A percentile compares a stretch with the other conserved stretches of the same genome.
These are phyloP conservation scores for Borealophlyctis nickersoniae DNA, from an alignment of 192 early-diverging fungal species.

Conservation along the genomic window DNA sequence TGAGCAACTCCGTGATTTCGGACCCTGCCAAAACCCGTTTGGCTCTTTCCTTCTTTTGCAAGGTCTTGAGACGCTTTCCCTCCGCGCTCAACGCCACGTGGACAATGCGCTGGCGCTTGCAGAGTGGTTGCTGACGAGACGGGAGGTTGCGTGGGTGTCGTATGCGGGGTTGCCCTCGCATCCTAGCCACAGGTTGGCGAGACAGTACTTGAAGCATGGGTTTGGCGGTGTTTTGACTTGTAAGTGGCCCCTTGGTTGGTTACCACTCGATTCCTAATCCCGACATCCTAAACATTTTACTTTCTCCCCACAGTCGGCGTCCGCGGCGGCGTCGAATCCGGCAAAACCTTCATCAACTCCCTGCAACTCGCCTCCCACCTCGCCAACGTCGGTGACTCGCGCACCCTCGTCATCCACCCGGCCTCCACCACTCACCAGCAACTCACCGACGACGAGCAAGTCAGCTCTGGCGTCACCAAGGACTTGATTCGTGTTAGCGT, in stretches of 20 bases:
- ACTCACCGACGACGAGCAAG: constrained; percentile 76
- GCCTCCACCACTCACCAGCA: constrained; percentile 86
- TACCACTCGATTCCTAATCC: background rate
- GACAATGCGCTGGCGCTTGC: constrained; percentile 78
- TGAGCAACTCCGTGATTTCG: constrained; percentile 83
- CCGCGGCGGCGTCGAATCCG: constrained; percentile 52
- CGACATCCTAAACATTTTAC: background rate
- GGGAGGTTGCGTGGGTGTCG: constrained; percentile 79
- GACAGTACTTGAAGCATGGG: constrained; percentile 76
- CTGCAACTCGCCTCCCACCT: constrained; percentile 84
- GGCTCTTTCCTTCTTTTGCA: constrained; percentile 82
- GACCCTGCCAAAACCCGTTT: constrained; percentile 83
- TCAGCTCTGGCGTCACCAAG: constrained; percentile 68
- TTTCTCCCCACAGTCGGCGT: constrained; percentile 39
- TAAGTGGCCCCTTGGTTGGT: too few relatives aligned
- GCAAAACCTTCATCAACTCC: constrained; percentile 66
- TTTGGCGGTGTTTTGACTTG: constrained; percentile 88
- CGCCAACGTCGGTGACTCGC: constrained; percentile 92
- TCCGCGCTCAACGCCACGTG: constrained; percentile 83
- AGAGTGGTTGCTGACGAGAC: constrained; percentile 68
- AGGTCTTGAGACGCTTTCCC: constrained; percentile 86
- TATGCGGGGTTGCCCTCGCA: constrained; percentile 83
- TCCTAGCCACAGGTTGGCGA: constrained; percentile 73
- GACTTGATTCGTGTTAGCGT: constrained; percentile 84
- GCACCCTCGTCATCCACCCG: constrained; percentile 85